Base-by-base conservation (phyloP, 2,329 filamentous ascomycete species). In the Nemania sp. region DNA sequence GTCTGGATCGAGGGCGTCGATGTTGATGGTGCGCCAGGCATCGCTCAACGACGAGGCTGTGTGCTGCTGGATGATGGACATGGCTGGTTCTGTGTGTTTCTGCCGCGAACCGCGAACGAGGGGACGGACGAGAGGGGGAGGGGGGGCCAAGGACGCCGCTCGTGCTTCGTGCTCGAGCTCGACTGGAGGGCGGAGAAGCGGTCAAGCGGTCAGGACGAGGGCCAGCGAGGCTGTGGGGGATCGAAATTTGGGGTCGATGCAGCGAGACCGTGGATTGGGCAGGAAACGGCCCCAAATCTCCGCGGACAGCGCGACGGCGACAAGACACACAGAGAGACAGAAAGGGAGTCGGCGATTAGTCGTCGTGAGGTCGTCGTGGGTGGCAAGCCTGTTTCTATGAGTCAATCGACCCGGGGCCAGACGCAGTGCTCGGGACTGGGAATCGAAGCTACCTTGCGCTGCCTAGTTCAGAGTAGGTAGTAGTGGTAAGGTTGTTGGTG, bases 1-100 rank as follows among this genome's bases (percentile, higher is more conserved):
- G 74, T 97, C 92, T 55, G 92, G 90, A 72, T 94, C 89, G 66
- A 96, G 82, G 64, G 88, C 86, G 72, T 97, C 92, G 73, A 97
- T 88, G 81, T 97, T 91, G 80, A 97, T 94, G 63, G 91, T 96
- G 73, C 92, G 90, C 84, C 84, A 87, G 68, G 82, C 80, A 64
- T 87, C 84, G 72, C 76, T 76, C 50, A 87, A 78, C 63, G 83
- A 78, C 51, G 81, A 80, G 54, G 76, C 73, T 45, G 79, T 82
- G 73, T 84, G 80, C 70, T 86, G 82, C 70, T 86, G 84, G 64
- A 86, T 86, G 68, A 87, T 85, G 48, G 84, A 87, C 84, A 87
- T 86, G 43, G 49, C 17, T n/a, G n/a, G n/a, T 34, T 42, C 26
- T 46, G n/a, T 40, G 14, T 23, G 8, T 40, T 19, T n/a, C n/a